Percentiles rank a stretch among this genome's conserved stretches.
phyloP scores from a whole-genome alignment of 1,284 basidiomycete species.

The Cystobasidium slooffiae region DNA sequence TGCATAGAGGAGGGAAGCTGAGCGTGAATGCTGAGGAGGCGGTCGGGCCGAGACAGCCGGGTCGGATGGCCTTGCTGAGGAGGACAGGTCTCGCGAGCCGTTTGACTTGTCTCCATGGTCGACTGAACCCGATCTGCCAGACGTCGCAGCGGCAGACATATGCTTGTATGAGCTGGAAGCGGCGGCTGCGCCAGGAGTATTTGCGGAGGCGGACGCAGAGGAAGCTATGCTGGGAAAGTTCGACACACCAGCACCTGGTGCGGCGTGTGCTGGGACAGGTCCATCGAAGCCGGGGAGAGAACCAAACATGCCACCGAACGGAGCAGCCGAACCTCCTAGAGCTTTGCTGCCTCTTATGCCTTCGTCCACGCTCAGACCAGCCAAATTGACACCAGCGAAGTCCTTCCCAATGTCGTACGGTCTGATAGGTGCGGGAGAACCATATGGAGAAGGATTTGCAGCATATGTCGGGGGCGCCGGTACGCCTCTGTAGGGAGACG shows the following conservation, averaged over 20 bases:
- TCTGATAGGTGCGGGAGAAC: conserved; percentile 25
- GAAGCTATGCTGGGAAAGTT: conserved; percentile 1
- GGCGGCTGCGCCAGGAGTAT: not conserved
- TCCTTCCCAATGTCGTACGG: conserved; percentile 43
- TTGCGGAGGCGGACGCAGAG: not conserved
- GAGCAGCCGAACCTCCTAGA: conserved; percentile 6
- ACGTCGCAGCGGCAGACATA: no score
- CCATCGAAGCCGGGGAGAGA: conserved; percentile 35
- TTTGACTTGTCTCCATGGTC: not conserved
- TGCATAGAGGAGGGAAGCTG: conserved; percentile 31
- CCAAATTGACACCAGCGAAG: conserved; percentile 25
- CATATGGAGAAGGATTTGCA: conserved; percentile 24
- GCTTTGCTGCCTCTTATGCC: conserved; percentile 14
- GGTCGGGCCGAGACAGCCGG: not conserved
- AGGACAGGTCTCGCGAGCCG: not conserved
- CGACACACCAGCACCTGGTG: not conserved
- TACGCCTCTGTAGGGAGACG: conserved; percentile 9
- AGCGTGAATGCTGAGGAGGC: conserved; percentile 28
- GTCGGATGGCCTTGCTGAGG: not conserved
- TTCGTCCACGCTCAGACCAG: conserved; percentile 24
- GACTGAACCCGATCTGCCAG: conserved; percentile 7
- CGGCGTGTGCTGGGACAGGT: not conserved
- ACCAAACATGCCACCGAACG: conserved; percentile 43
- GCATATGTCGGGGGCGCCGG: conserved; percentile 15
- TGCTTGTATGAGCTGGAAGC: not conserved